Evolutionary conservation across 768 basidiomycete genomes (phyloP).

Genomic region (Mycena alexandri): DNA sequence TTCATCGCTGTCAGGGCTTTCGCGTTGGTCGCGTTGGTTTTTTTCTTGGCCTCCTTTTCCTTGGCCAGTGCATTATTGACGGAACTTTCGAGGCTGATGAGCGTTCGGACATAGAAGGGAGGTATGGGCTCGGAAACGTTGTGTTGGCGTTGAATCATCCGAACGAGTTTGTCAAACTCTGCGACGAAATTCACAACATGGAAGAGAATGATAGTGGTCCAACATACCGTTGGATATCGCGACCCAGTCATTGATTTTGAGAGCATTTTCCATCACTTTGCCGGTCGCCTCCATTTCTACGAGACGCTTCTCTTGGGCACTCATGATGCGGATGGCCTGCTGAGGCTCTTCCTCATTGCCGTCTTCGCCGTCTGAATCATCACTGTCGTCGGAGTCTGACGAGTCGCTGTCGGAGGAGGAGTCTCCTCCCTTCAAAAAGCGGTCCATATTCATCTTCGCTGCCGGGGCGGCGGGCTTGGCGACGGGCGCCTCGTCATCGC

Average conservation of each 20-base stretch:
- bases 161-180: slow-evolving; percentile 97
- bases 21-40: slow-evolving; percentile 94
- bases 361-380: slow-evolving; percentile 58
- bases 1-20: slow-evolving; percentile 98
- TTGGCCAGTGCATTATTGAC: slow-evolving; percentile 80
- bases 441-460: slow-evolving; percentile 77
- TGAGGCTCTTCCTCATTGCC: slow-evolving; percentile 78
- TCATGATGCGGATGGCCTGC: slow-evolving; percentile 81
- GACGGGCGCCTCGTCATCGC: slow-evolving; percentile 71
- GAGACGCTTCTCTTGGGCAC: slow-evolving; percentile 91
- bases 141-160: slow-evolving; percentile 90
- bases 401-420: slow-evolving; percentile 72
- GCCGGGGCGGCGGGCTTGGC: slow-evolving; percentile 59
- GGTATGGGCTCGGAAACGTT: slow-evolving; percentile 90
- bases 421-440: slow-evolving; percentile 76
- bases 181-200: slow-evolving; percentile 21
- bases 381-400: slow-evolving; percentile 50
- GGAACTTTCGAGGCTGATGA: slow-evolving; percentile 80
- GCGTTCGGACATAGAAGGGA: slow-evolving; percentile 84
- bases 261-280: slow-evolving; percentile 92
- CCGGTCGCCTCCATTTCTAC: slow-evolving; percentile 96
- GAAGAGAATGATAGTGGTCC: slow-evolving; percentile 5
- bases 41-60: slow-evolving; percentile 95
- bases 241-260: slow-evolving; percentile 98
- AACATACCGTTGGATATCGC: slow-evolving; percentile 86